phyloP scores from a whole-genome alignment of 768 basidiomycete genomes.

The Lactarius quietus region DNA sequence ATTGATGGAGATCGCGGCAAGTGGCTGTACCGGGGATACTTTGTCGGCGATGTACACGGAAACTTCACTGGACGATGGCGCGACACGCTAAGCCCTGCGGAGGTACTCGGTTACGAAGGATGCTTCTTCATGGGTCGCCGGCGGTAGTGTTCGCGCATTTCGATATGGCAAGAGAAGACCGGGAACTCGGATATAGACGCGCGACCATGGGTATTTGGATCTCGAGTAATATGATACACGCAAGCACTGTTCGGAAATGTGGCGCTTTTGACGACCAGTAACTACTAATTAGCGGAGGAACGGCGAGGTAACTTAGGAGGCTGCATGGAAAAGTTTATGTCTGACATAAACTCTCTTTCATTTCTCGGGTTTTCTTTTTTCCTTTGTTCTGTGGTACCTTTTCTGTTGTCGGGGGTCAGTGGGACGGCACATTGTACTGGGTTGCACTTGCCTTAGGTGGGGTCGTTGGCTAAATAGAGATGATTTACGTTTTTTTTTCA shows the following conservation, averaged over 20 bases:
- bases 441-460: neutral
- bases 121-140: slow-evolving; percentile 75
- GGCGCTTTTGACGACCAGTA: slow-evolving; percentile 4
- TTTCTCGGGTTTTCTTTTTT: neutral
- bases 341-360: neutral
- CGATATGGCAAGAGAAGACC: neutral
- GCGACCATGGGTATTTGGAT: neutral
- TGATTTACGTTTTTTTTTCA: neutral
- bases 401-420: neutral
- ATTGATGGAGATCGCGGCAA: slow-evolving; percentile 68
- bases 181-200: slow-evolving; percentile 7
- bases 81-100: slow-evolving; percentile 67
- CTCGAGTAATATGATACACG: neutral
- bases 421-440: neutral
- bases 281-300: neutral
- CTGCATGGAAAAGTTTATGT: neutral
- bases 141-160: slow-evolving; percentile 34
- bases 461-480: neutral
- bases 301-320: neutral
- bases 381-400: neutral
- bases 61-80: slow-evolving; percentile 84
- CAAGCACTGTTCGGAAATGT: slow-evolving; percentile 7
- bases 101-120: slow-evolving; percentile 76
- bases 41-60: slow-evolving; percentile 65
- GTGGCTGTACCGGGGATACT: slow-evolving; percentile 85